Evolutionary conservation across 2,329 filamentous ascomycete species (phyloP).

Genomic region (Colletotrichum cordylinicola): DNA sequence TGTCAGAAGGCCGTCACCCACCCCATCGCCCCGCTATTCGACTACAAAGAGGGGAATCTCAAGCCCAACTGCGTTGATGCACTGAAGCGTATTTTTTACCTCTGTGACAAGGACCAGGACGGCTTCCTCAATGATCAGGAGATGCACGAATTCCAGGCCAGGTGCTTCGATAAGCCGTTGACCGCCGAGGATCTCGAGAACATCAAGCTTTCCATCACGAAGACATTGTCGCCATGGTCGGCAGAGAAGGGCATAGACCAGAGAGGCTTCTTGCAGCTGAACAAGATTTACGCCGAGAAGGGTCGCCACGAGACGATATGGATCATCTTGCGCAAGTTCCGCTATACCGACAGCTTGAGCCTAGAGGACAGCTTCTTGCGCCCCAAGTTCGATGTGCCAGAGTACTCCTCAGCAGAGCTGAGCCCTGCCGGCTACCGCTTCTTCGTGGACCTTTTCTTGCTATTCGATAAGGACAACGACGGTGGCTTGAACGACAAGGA

Average conservation of each 20-base stretch:
- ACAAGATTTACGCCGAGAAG: conserved; percentile 96
- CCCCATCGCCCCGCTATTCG: conserved; percentile 93
- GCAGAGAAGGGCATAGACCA: conserved; percentile 78
- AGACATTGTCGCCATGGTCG: conserved; percentile 66
- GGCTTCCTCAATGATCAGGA: conserved; percentile 89
- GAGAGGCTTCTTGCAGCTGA: conserved; percentile 84
- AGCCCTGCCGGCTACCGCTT: conserved; percentile 95
- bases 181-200: conserved; percentile 83
- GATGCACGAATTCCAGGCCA: conserved; percentile 87
- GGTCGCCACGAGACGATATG: conserved; percentile 98
- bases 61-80: conserved; percentile 91
- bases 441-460: conserved; percentile 93
- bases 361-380: conserved; percentile 90
- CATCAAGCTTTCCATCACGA: conserved; percentile 87
- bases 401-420: conserved; percentile 90
- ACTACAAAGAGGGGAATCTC: conserved; percentile 88
- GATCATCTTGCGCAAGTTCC: conserved; percentile 93
- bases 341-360: conserved; percentile 94
- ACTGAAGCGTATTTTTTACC: conserved; percentile 88
- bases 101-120: conserved; percentile 96
- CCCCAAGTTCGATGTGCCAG: conserved; percentile 92
- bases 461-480: conserved; percentile 98
- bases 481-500: conserved; percentile 89
- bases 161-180: conserved; percentile 89
- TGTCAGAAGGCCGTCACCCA: conserved; percentile 98